These are phyloP conservation scores for Raffaelea ambrosiae DNA, from an alignment of 2,329 filamentous ascomycete species.

Conservation along the genomic window DNA sequence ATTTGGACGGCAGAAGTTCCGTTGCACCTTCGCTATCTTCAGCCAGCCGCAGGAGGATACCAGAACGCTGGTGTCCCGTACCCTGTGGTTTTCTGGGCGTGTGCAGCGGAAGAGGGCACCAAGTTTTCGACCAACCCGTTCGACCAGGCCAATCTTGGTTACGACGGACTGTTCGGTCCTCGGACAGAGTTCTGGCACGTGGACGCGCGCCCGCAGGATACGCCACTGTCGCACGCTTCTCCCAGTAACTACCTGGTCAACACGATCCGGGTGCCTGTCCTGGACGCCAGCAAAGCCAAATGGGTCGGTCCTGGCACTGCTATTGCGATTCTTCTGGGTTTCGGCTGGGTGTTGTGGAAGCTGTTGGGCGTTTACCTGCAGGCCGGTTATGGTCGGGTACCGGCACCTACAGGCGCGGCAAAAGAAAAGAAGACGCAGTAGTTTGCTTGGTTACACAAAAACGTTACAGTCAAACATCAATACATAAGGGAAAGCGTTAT, in stretches of 20 bases:
- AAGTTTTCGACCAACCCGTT: slow-evolving; percentile 76
- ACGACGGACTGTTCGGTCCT: slow-evolving; percentile 69
- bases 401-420: slow-evolving; percentile 14
- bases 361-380: slow-evolving; percentile 31
- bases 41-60: slow-evolving; percentile 49
- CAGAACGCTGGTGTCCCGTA: slow-evolving; percentile 57
- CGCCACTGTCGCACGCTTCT: neutral
- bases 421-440: slow-evolving; percentile 12
- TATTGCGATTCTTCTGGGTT: slow-evolving; percentile 51
- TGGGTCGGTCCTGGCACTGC: slow-evolving; percentile 50
- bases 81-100: slow-evolving; percentile 88
- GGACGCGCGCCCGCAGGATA: slow-evolving; percentile 28
- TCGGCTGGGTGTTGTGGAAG: slow-evolving; percentile 61
- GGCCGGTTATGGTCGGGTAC: slow-evolving; percentile 21
- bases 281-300: slow-evolving; percentile 42
- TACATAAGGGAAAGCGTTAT: no score
- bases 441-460: no score
- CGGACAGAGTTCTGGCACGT: slow-evolving; percentile 80
- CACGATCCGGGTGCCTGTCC: slow-evolving; percentile 54
- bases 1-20: slow-evolving; percentile 64
- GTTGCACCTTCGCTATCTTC: slow-evolving; percentile 76
- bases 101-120: slow-evolving; percentile 53
- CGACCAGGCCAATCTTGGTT: slow-evolving; percentile 75
- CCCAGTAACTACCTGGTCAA: slow-evolving; percentile 34
- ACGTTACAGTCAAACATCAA: no score